Conservation (phyloP, 106 monocot genomes). For the Allium sativum region DNA sequence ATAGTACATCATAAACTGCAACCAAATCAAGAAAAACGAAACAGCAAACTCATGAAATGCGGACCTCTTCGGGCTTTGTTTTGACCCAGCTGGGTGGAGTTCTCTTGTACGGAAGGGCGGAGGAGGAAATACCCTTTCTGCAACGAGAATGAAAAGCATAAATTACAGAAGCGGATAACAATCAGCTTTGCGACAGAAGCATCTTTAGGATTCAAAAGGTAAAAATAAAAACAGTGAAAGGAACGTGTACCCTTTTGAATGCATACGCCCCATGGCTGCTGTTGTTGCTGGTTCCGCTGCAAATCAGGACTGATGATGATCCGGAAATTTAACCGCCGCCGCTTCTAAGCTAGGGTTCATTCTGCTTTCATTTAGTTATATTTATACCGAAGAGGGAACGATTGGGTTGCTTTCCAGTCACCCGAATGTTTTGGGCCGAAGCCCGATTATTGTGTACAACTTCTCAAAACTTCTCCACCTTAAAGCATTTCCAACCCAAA, state of each 20-base stretch:
- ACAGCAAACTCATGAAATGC: background rate
- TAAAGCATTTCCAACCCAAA: too few relatives aligned
- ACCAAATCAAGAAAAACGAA: background rate
- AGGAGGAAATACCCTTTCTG: constrained; percentile 1
- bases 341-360: too few relatives aligned
- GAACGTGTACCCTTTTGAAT: background rate
- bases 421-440: too few relatives aligned
- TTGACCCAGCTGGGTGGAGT: constrained; percentile 78
- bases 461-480: too few relatives aligned
- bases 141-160: background rate
- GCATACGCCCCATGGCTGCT: constrained; percentile 4
- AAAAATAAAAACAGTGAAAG: background rate
- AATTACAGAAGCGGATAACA: background rate
- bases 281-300: background rate
- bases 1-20: too few relatives aligned
- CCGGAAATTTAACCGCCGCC: too few relatives aligned
- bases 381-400: too few relatives aligned
- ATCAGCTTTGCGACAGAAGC: background rate
- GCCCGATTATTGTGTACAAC: too few relatives aligned
- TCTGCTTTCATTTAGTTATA: too few relatives aligned
- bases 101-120: constrained; percentile 35
- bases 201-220: background rate
- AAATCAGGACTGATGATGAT: too few relatives aligned
- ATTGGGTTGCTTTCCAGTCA: too few relatives aligned
- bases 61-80: constrained; percentile 47